Base-by-base conservation (phyloP, 495 filamentous ascomycete genomes). In the Cryomyces minteri region DNA sequence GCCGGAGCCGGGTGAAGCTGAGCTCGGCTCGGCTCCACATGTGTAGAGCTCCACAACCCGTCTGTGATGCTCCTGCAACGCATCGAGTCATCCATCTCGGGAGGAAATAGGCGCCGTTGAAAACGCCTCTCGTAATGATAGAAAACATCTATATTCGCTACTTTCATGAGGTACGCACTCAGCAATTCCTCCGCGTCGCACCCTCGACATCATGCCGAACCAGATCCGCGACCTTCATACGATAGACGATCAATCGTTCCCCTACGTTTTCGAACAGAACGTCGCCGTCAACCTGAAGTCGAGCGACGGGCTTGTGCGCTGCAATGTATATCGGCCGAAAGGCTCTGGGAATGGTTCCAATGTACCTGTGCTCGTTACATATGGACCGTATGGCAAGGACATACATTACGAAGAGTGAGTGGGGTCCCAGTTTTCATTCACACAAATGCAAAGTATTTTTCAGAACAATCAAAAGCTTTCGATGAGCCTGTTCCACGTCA, bases 361-460 rank as follows among this genome's bases (percentile, higher is more conserved):
- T 40, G 57, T 56, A 38, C 72, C 73, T 1, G 71, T 72, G 0
- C 52, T 77, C 0, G 63, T 72, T 4, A 76, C 73, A 5, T 74
- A 73, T 51, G 71, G 71, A 0, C 76, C 78, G 1, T 82, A 82
- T 50, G 78, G 77, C 8, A 80, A 82, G 50, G 76, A 80, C 53
- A 68, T 72, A 8, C 63, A 58, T 32, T 75, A 73, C 53, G 46
- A 52, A 28, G 60, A 56, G 56, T 68, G 52, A 34, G 57, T 48
- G 5, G 9, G 4, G 34, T 14, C 41, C 2, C 18, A 25, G 18
- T 25, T 25, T 25, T 25, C 2, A 25, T 25, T 25, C 18, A 25
- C 18, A 2, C 18, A 25, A 25, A 1, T 25, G 18, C 18, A 25
- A 25, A 2, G 18, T 25, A 25, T 25, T 25, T 25, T 2, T 25